Evolutionary conservation across 495 filamentous ascomycete species (phyloP), one percentile per base, ranked within the genome.

Genomic region (Thermothielavioides terrestris): DNA sequence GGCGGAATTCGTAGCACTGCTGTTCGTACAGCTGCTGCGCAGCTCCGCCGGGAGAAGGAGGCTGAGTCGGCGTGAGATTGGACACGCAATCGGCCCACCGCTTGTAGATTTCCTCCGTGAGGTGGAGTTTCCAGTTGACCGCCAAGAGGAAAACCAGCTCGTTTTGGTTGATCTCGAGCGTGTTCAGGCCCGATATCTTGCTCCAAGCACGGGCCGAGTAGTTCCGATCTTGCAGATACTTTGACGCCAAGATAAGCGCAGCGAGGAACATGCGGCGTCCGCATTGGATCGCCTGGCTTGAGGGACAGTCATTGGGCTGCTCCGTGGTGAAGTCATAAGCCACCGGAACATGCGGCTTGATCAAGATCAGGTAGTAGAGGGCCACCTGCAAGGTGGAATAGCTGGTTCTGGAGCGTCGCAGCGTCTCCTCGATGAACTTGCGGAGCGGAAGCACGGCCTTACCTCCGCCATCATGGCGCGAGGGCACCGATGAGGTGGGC

Each of bases 181-280:
- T 88, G 55, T 87, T 86, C 31, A 97, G 74, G 31, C 91, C 90
- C 18, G 91, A 96, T 44, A 98, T 97, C 73, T 94, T 96, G 65
- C 92, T 96, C 92, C 92, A 98, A 18, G 92, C 92, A 30, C 89
- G 79, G 34, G 92, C 89, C 7, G 94, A 97, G 68, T 90, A 98
- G 67, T 97, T 98, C 37, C 92, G 85, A 66, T 98, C 92, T 65
- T 98, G 92, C 34, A 97, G 75, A 66, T 95, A 98, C 70, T 98
- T 98, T 20, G 92, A 96, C 3, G 89, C 88, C 39, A 96, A 75
- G 57, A 96, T 95, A 54, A 96, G 74, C 11, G 88, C 87, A 14
- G 94, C 86, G 46, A 98, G 75, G 63, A 98, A 97, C 89, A 98
- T 98, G 36, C 92, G 85, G 49, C 92, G 87, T 44, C 92, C 92